A percentile compares a stretch with the other conserved stretches of the same genome.
These are phyloP conservation scores for Fusarium sp. DNA, from an alignment of 2,329 filamentous ascomycete genomes.

Conservation along the genomic window DNA sequence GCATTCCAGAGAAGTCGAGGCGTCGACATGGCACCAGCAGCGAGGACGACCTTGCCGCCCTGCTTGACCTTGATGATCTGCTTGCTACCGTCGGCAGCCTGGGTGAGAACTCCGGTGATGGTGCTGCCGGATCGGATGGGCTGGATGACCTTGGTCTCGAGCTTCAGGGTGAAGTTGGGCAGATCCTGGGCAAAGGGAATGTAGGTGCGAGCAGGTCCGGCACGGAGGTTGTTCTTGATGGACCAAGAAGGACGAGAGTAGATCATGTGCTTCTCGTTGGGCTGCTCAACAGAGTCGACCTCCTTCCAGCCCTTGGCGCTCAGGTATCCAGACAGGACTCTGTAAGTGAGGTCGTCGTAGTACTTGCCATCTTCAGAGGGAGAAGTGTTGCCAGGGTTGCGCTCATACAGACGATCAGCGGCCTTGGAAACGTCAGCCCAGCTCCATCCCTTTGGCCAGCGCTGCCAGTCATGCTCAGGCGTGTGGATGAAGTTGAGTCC, in stretches of 20 bases:
- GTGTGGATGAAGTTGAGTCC: slow-evolving; percentile 44
- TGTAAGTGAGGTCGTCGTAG: slow-evolving; percentile 72
- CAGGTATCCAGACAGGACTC: slow-evolving; percentile 67
- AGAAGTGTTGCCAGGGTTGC: slow-evolving; percentile 66
- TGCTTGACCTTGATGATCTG: slow-evolving; percentile 44
- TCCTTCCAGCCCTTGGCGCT: slow-evolving; percentile 68
- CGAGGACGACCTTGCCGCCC: slow-evolving; percentile 63
- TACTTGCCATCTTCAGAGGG: slow-evolving; percentile 73
- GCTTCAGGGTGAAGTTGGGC: slow-evolving; percentile 72
- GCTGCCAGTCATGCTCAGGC: slow-evolving; percentile 39
- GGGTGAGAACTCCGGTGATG: slow-evolving; percentile 71
- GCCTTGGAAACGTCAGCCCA: slow-evolving; percentile 38
- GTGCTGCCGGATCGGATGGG: slow-evolving; percentile 68
- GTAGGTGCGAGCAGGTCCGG: slow-evolving; percentile 76
- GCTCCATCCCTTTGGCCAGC: slow-evolving; percentile 40
- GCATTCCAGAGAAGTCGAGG: slow-evolving; percentile 43
- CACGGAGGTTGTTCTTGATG: slow-evolving; percentile 71
- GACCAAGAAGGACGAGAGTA: slow-evolving; percentile 74
- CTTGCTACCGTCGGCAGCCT: slow-evolving; percentile 57
- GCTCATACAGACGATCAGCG: slow-evolving; percentile 41
- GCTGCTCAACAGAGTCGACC: slow-evolving; percentile 69
- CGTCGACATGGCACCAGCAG: slow-evolving; percentile 63
- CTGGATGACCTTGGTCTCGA: slow-evolving; percentile 70
- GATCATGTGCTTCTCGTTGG: slow-evolving; percentile 70
- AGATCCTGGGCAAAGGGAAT: slow-evolving; percentile 67